phyloP scores from a whole-genome alignment of 2,329 filamentous ascomycete genomes.

The Trichoderma sp. region DNA sequence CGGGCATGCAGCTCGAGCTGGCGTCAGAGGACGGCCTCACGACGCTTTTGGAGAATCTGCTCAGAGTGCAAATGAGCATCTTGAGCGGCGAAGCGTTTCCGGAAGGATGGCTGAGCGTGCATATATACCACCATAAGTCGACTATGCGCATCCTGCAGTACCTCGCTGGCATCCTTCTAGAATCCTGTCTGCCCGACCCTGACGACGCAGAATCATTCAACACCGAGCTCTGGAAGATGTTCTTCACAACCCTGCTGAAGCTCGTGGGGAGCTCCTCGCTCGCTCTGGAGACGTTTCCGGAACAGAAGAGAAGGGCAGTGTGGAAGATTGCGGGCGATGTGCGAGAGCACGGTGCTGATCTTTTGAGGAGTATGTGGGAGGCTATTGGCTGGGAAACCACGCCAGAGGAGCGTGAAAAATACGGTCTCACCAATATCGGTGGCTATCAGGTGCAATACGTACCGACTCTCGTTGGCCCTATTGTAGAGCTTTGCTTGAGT shows the following conservation, averaged over 20 bases:
- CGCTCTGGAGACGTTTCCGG: constrained; percentile 91
- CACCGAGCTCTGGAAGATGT: constrained; percentile 89
- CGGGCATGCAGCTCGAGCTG: constrained; percentile 73
- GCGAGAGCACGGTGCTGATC: constrained; percentile 83
- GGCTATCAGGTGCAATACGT: constrained; percentile 99
- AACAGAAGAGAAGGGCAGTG: constrained; percentile 92
- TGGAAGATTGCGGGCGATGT: constrained; percentile 99
- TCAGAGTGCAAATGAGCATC: constrained; percentile 87
- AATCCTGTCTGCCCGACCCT: constrained; percentile 81
- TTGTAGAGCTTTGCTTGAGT: constrained; percentile 91
- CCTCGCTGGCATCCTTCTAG: constrained; percentile 75
- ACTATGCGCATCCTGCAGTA: constrained; percentile 85
- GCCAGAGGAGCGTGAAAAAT: constrained; percentile 74
- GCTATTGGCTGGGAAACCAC: constrained; percentile 95
- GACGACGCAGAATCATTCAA: constrained; percentile 92
- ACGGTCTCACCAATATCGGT: constrained; percentile 80
- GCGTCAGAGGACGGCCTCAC: constrained; percentile 71
- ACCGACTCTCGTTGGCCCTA: constrained; percentile 83
- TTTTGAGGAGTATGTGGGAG: constrained; percentile 86
- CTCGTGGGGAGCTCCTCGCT: constrained; percentile 87
- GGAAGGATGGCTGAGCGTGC: constrained; percentile 83
- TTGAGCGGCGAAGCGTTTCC: constrained; percentile 89
- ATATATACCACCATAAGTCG: constrained; percentile 90
- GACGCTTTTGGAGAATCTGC: constrained; percentile 72
- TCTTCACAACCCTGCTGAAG: constrained; percentile 86